A percentile compares a stretch with the other conserved stretches of the same genome.
These are phyloP conservation scores for Mikania micrantha DNA, from an alignment of 129 eudicot species.

Conservation along the genomic window DNA sequence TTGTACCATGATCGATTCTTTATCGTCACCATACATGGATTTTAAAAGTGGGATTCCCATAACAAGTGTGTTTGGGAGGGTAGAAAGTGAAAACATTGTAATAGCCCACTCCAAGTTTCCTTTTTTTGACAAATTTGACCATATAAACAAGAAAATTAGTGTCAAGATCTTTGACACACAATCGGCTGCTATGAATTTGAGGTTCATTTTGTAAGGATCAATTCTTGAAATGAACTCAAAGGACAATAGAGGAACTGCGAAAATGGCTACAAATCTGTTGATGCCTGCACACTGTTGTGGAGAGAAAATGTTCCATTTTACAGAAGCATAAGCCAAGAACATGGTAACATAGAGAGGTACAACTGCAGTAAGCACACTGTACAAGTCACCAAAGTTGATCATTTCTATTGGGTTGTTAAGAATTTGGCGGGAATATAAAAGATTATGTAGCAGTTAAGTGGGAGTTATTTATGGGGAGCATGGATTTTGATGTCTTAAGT, in stretches of 20 bases:
- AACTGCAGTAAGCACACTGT: constrained; percentile 50
- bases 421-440: constrained; percentile 21
- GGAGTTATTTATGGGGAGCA: not conserved
- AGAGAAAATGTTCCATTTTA: too few species aligned
- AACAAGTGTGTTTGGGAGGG: constrained; percentile 66
- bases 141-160: constrained; percentile 33
- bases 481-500: not conserved
- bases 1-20: constrained; percentile 60
- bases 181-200: constrained; percentile 64
- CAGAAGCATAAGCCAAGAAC: constrained; percentile 33
- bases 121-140: constrained; percentile 33
- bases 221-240: too few species aligned
- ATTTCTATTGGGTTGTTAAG: constrained; percentile 19
- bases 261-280: too few species aligned
- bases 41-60: constrained; percentile 65
- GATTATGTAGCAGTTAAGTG: constrained; percentile 10
- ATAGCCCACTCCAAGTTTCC: constrained; percentile 62
- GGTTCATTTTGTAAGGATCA: not conserved
- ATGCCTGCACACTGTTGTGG: not conserved
- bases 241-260: too few species aligned
- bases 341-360: constrained; percentile 58
- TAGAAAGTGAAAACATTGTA: constrained; percentile 56
- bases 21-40: constrained; percentile 60
- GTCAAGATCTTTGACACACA: constrained; percentile 48
- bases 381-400: constrained; percentile 48